Evolutionary conservation across 2,329 filamentous ascomycete genomes (phyloP), one percentile per base, ranked within the genome.

Genomic region (Alternaria atra): DNA sequence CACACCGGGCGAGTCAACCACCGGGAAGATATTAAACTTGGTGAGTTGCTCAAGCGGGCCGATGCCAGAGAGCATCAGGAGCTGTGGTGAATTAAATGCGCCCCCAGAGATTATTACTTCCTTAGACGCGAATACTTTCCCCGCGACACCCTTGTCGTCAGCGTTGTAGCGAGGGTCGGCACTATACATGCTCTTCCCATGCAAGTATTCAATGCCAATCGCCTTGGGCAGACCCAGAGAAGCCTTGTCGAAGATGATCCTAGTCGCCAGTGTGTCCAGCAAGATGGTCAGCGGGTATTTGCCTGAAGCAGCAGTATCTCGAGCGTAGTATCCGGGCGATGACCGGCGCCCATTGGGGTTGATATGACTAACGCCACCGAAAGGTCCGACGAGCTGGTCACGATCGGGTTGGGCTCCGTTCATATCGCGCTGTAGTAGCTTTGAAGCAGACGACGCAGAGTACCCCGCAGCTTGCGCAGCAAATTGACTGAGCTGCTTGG

Each of bases 31-130:
- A 5, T 79, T 76, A 66, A 85, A 82, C 42, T 79, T 77, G 17
- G 80, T 62, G 4, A 91, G 82, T 60, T 87, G 82, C 0, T 77
- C 70, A 2, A 74, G 67, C 0, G 87, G 86, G 0, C 89, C 88
- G 30, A 90, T 83, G 5, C 89, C 88, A 54, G 82, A 86, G 0
- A 90, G 83, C 77, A 87, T 85, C 5, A 91, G 84, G 4, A 91
- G 73, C 73, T 90, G 88, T 2, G 87, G 87, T 1, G 84, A 84
- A 72, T 89, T 87, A 74, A 86, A 90, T 1, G 85, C 83, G 4
- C 88, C 88, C 4, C 61, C 68, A 12, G 68, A 61, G 2, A 73
- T 12, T 13, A 74, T 73, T 15, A 74, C 70, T 48, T 74, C 72
- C 12, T 68, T 69, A 20, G 46, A 64, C 2, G 71, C 70, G 7